Evolutionary conservation across 2,329 filamentous ascomycete genomes (phyloP).

Genomic region (Leptographium flavum): DNA sequence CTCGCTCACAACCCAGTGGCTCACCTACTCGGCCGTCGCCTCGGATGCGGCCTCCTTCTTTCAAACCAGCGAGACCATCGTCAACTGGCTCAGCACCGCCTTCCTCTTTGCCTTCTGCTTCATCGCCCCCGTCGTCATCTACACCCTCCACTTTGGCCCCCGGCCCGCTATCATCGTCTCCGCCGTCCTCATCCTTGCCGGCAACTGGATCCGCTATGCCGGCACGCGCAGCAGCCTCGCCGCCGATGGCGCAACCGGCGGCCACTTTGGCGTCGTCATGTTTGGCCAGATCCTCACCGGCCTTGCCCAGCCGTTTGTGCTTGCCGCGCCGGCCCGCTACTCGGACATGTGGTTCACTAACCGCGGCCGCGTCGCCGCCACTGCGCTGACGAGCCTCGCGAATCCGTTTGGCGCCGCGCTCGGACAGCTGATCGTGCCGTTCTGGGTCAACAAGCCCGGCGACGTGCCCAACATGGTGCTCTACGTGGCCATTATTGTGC

Average conservation of each 20-base stretch:
- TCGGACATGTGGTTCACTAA: constrained; percentile 92
- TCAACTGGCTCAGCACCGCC: constrained; percentile 87
- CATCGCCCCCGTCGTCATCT: constrained; percentile 59
- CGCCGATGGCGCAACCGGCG: constrained; percentile 20
- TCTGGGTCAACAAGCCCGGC: constrained; percentile 47
- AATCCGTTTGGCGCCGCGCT: constrained; percentile 85
- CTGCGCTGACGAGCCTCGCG: constrained; percentile 68
- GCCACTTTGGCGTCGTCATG: constrained; percentile 65
- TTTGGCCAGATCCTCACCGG: constrained; percentile 85
- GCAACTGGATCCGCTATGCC: constrained; percentile 85
- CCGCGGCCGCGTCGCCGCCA: constrained; percentile 70
- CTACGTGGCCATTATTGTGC: constrained; percentile 68
- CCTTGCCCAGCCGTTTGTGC: constrained; percentile 80
- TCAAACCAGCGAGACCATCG: constrained; percentile 52
- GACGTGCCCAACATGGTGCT: constrained; percentile 73
- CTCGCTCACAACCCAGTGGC: constrained; percentile 50
- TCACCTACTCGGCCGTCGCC: constrained; percentile 79
- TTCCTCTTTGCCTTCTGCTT: constrained; percentile 76
- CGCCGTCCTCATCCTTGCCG: constrained; percentile 58
- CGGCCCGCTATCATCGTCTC: constrained; percentile 62
- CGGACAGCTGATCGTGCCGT: constrained; percentile 73
- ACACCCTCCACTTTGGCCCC: constrained; percentile 65
- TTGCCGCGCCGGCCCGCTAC: constrained; percentile 79
- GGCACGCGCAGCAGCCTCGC: constrained; percentile 35
- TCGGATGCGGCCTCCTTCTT: constrained; percentile 64